Base-by-base conservation (phyloP, 192 early-diverging fungal species). In the Coemansia umbellata region DNA sequence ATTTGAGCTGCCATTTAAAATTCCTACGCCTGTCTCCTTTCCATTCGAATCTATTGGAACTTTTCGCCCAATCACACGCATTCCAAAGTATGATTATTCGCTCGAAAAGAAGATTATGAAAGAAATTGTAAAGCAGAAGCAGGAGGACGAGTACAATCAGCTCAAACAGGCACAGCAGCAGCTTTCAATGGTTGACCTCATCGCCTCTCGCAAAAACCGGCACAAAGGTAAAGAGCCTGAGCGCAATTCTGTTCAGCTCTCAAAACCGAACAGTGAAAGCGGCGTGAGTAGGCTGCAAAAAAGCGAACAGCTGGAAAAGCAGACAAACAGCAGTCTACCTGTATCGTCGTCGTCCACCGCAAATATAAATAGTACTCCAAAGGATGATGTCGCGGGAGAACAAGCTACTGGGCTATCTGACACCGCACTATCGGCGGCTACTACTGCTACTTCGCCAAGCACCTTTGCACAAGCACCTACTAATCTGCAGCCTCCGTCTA, bases 81-180 rank as follows among this genome's bases (percentile, higher is more conserved):
- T 78, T 44, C 78, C 78, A 45, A 79, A 74, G 53, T 79, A 79
- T 36, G 78, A 79, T 48, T 79, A 74, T 37, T 55, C 78, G 19
- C 63, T 79, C 7, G 78, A 79, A 48, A 71, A 67, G 50, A 69
- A 63, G 49, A 68, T 79, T 39, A 58, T 74, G 57, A 69, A 74
- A 45, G 71, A 79, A n/a, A 68, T 71, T 54, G 57, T 59, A 2
- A 74, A 65, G 55, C 78, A 69, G 39, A 68, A 56, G 39, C 62
- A 70, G 40, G 50, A 60, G 14, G 78, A 79, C 53, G 65, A 78
- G 35, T 69, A 65, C 51, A 49, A 63, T 44, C 44, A 55, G 55
- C 61, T 73, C 24, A 60, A 53, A 32, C 60, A 69, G 55, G 76
- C 76, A 1, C 64, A 72, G 56, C 69, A 79, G 49, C 70, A 79